Evolutionary conservation across 805 yeast genomes (phyloP).

Genomic region (Candida piceae): DNA sequence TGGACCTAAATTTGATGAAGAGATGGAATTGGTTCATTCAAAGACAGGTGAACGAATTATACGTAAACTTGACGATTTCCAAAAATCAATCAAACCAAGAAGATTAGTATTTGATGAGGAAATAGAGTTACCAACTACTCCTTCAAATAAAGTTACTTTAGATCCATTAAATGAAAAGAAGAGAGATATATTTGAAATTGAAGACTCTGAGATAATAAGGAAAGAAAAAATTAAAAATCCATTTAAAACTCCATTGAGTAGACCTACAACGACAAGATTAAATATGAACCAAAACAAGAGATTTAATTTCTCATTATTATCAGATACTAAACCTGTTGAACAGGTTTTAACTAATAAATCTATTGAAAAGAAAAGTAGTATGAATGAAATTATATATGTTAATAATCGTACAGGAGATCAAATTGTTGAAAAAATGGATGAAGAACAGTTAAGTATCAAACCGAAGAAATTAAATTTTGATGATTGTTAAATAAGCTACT

Average conservation of each 20-base stretch:
- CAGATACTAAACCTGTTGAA: too few species aligned
- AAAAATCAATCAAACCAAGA: slow-evolving; percentile 35
- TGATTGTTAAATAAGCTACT: slow-evolving; percentile 2
- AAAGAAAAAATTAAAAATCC: slow-evolving; percentile 23
- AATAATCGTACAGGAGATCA: slow-evolving; percentile 31
- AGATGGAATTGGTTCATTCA: slow-evolving; percentile 36
- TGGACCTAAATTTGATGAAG: slow-evolving; percentile 28
- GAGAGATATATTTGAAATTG: slow-evolving; percentile 1
- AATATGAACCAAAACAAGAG: too few species aligned
- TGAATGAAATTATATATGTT: slow-evolving; percentile 21
- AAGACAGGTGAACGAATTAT: slow-evolving; percentile 36
- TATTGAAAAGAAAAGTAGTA: background rate
- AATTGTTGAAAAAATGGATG: slow-evolving; percentile 26
- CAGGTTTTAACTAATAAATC: too few species aligned
- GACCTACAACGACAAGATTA: too few species aligned
- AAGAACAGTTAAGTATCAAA: slow-evolving; percentile 29
- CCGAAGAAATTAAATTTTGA: slow-evolving; percentile 37
- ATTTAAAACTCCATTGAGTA: slow-evolving; percentile 6
- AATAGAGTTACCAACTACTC: slow-evolving; percentile 11
- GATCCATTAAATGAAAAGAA: slow-evolving; percentile 8
- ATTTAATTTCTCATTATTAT: background rate
- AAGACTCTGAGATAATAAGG: slow-evolving; percentile 15
- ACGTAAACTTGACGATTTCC: slow-evolving; percentile 26
- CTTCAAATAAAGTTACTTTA: slow-evolving; percentile 9
- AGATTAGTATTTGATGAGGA: slow-evolving; percentile 25